Evolutionary conservation across 176 grass and related monocot species (phyloP).

Genomic region (Lolium perenne): DNA sequence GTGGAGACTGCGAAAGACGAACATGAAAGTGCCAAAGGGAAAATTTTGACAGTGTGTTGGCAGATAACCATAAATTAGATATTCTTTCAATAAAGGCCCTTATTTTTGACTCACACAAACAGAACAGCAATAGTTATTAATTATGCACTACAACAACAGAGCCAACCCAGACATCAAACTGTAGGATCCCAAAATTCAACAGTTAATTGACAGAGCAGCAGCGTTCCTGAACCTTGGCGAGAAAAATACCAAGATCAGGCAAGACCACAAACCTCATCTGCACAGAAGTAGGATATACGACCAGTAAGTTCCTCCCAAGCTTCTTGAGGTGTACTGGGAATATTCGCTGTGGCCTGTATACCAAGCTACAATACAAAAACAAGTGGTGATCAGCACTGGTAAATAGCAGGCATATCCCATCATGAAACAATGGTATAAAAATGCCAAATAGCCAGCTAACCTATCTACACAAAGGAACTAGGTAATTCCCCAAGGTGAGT

Average conservation of each 20-base stretch:
- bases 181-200: background rate
- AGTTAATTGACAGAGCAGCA: background rate
- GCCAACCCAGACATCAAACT: background rate
- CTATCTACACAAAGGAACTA: slow-evolving; percentile 20
- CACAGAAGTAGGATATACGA: slow-evolving; percentile 68
- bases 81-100: background rate
- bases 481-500: background rate
- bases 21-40: too few relatives aligned
- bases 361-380: slow-evolving; percentile 59
- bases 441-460: background rate
- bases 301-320: slow-evolving; percentile 81
- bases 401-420: slow-evolving; percentile 19
- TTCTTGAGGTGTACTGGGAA: slow-evolving; percentile 68
- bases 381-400: slow-evolving; percentile 28
- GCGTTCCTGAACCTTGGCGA: background rate
- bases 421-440: background rate
- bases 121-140: slow-evolving; percentile 9
- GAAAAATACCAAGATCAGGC: slow-evolving; percentile 14
- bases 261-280: slow-evolving; percentile 67
- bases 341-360: slow-evolving; percentile 60
- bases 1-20: too few relatives aligned
- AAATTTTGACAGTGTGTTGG: background rate
- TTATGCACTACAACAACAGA: slow-evolving; percentile 7
- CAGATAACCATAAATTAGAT: background rate
- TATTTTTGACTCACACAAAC: background rate